A percentile compares a stretch with the other conserved stretches of the same genome.
phyloP scores from a whole-genome alignment of 2,329 filamentous ascomycete species.

The Colletotrichum siamense region DNA sequence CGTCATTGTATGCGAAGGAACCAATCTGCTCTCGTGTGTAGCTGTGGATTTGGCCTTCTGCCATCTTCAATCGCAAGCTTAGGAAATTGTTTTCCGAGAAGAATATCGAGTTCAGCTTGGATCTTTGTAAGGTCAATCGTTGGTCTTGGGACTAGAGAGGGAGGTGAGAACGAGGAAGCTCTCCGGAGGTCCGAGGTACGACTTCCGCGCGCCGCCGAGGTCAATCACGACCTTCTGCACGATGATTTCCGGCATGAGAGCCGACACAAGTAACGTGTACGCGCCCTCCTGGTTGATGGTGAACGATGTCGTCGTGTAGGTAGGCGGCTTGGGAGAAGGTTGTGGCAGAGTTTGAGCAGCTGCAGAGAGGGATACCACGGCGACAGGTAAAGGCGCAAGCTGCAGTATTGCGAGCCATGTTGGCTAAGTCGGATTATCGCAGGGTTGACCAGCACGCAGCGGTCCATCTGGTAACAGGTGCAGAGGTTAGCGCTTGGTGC shows the following conservation, averaged over 20 bases:
- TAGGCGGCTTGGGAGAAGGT: not conserved
- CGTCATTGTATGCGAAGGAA: not conserved
- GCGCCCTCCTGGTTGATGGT: slow-evolving; percentile 44
- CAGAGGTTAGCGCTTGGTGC: not conserved
- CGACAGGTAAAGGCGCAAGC: not conserved
- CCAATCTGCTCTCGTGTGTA: not conserved
- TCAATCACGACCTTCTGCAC: slow-evolving; percentile 63
- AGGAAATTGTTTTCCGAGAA: not conserved
- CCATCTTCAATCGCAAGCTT: not conserved
- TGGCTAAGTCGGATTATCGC: not conserved
- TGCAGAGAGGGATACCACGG: not conserved
- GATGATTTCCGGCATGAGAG: slow-evolving; percentile 55
- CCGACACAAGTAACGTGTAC: slow-evolving; percentile 57
- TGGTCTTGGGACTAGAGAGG: not conserved
- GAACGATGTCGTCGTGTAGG: slow-evolving; percentile 49
- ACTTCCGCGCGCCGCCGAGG: slow-evolving; percentile 57
- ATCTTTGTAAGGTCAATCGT: not conserved
- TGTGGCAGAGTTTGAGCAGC: not conserved
- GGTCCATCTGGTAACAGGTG: not conserved
- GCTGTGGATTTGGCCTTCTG: not conserved
- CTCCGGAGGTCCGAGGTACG: slow-evolving; percentile 63
- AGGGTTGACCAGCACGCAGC: not conserved
- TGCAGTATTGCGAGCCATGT: not conserved
- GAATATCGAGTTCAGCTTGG: not conserved
- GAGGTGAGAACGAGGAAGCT: slow-evolving; percentile 45